phyloP scores from a whole-genome alignment of 2,329 filamentous ascomycete genomes.

The Pseudocercospora vitis region DNA sequence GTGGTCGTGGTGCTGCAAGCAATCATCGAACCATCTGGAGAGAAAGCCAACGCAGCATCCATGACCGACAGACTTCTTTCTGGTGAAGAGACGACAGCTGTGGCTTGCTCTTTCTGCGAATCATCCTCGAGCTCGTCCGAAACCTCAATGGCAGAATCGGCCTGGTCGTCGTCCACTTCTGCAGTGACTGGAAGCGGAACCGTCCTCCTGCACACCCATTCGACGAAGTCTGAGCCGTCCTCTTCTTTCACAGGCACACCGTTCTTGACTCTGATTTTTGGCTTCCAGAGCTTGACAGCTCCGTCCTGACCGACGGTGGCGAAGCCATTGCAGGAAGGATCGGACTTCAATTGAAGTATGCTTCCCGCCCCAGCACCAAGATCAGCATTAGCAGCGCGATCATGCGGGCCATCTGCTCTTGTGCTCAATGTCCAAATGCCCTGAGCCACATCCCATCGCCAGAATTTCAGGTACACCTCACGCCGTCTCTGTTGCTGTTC shows the following conservation, averaged over 20 bases:
- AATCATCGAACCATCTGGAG: constrained; percentile 80
- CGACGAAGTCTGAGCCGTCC: constrained; percentile 61
- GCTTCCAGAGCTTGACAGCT: constrained; percentile 76
- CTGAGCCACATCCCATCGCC: constrained; percentile 64
- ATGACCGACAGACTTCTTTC: constrained; percentile 4
- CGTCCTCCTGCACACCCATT: constrained; percentile 70
- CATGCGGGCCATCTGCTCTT: constrained; percentile 80
- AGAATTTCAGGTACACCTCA: constrained; percentile 89
- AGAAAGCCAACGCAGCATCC: constrained; percentile 72
- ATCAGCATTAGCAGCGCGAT: constrained; percentile 32
- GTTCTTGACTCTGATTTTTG: constrained; percentile 66
- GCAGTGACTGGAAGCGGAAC: constrained; percentile 42
- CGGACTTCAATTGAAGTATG: constrained; percentile 71
- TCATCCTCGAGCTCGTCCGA: constrained; percentile 43
- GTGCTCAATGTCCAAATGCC: constrained; percentile 71
- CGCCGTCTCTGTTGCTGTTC: constrained; percentile 53
- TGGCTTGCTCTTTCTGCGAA: constrained; percentile 7
- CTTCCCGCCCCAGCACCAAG: constrained; percentile 44
- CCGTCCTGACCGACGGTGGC: constrained; percentile 83
- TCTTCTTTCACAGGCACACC: constrained; percentile 64
- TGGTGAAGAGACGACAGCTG: not conserved
- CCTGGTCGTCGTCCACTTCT: constrained; percentile 33
- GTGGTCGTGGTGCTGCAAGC: constrained; percentile 55
- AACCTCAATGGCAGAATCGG: constrained; percentile 31
- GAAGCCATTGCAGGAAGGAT: constrained; percentile 70